These are phyloP conservation scores for Lycium barbarum DNA, from an alignment of 257 asterid species.

Conservation along the genomic window DNA sequence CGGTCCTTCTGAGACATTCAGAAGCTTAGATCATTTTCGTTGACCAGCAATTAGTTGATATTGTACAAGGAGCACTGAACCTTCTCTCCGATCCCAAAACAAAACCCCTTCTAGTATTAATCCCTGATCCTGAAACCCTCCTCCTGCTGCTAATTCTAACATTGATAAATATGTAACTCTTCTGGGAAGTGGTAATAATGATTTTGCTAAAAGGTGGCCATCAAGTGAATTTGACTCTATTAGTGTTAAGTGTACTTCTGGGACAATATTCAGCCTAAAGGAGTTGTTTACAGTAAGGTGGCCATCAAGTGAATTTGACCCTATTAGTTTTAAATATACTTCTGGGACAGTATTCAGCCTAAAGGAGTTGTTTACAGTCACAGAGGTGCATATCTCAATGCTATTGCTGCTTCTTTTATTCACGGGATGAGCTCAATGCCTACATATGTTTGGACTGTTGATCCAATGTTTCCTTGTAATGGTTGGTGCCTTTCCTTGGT, in stretches of 20 bases:
- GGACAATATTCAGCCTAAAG: too few relatives aligned
- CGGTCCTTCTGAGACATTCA: slow-evolving; percentile 45
- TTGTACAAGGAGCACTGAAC: slow-evolving; percentile 43
- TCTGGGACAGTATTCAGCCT: slow-evolving; percentile 52
- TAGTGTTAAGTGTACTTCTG: too few relatives aligned
- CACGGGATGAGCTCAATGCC: slow-evolving; percentile 47
- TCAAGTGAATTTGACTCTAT: too few relatives aligned
- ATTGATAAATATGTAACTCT: slow-evolving; percentile 39
- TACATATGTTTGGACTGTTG: slow-evolving; percentile 47
- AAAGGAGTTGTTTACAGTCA: slow-evolving; percentile 53
- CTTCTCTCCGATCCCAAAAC: slow-evolving; percentile 32
- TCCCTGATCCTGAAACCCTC: slow-evolving; percentile 37
- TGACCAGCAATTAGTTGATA: slow-evolving; percentile 40
- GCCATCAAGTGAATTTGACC: slow-evolving; percentile 49
- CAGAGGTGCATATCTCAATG: slow-evolving; percentile 51
- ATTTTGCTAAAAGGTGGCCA: slow-evolving; percentile 6
- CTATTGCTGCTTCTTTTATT: slow-evolving; percentile 37
- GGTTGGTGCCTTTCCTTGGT: slow-evolving; percentile 50
- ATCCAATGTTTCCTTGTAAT: slow-evolving; percentile 51
- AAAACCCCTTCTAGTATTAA: slow-evolving; percentile 36
- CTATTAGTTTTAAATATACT: slow-evolving; percentile 48
- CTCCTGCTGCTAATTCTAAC: slow-evolving; percentile 12
- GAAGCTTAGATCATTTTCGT: slow-evolving; percentile 50
- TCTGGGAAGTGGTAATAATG: slow-evolving; percentile 31
- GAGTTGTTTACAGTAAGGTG: slow-evolving; percentile 16